Conservation (phyloP, 768 basidiomycete genomes). For the Gymnopilus dilepis region DNA sequence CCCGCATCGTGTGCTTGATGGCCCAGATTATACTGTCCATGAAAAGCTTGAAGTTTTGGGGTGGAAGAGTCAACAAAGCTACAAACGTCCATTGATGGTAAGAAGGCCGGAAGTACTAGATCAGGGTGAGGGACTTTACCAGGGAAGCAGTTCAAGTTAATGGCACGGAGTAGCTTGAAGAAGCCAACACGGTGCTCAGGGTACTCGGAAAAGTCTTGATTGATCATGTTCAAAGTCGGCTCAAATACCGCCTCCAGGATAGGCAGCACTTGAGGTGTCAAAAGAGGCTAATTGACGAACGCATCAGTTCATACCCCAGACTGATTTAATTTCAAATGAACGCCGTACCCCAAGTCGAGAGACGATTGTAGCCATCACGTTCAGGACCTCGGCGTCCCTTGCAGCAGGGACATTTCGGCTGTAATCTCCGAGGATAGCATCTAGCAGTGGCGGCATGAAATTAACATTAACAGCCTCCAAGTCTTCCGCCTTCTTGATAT, state of each 20-base stretch:
- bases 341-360: slow-evolving; percentile 80
- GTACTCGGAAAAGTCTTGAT: slow-evolving; percentile 98
- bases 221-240: slow-evolving; percentile 97
- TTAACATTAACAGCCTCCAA: slow-evolving; percentile 89
- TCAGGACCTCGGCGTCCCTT: slow-evolving; percentile 95
- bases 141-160: slow-evolving; percentile 94
- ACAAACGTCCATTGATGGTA: slow-evolving; percentile 15
- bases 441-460: slow-evolving; percentile 93
- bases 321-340: neutral
- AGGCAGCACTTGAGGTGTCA: slow-evolving; percentile 93
- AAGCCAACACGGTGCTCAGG: slow-evolving; percentile 98
- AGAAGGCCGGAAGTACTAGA: slow-evolving; percentile 8
- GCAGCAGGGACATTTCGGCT: slow-evolving; percentile 92
- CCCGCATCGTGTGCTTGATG: slow-evolving; percentile 99
- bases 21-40: slow-evolving; percentile 99
- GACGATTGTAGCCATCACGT: slow-evolving; percentile 96
- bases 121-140: slow-evolving; percentile 51
- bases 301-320: slow-evolving; percentile 15
- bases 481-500: slow-evolving; percentile 97
- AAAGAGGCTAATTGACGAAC: slow-evolving; percentile 57
- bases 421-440: slow-evolving; percentile 98
- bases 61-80: slow-evolving; percentile 89
- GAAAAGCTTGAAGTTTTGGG: slow-evolving; percentile 93
- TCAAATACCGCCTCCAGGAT: slow-evolving; percentile 98
- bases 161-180: slow-evolving; percentile 93